A percentile compares a stretch with the other conserved stretches of the same genome.
These are phyloP conservation scores for Rhodotorula sp. DNA, from an alignment of 1,284 basidiomycete species.

Conservation along the genomic window DNA sequence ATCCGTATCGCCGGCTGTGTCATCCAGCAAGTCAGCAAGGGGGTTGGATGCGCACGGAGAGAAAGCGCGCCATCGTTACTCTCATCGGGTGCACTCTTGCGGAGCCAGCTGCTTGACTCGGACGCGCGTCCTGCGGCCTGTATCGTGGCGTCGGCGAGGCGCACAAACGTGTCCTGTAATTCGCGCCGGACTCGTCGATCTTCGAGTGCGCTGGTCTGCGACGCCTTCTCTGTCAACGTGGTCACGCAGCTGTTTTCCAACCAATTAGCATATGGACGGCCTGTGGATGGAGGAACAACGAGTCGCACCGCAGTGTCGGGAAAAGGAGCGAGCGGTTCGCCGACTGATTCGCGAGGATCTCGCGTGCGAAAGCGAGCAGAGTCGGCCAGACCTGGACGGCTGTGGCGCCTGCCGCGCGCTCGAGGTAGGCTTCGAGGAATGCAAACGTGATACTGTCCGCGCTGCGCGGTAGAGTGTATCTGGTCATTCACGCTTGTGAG, in stretches of 20 bases:
- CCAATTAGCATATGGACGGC: no score
- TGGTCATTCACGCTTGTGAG: no score
- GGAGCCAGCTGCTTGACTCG: constrained; percentile 77
- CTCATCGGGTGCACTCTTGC: constrained; percentile 64
- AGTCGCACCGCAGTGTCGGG: constrained; percentile 66
- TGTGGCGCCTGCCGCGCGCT: constrained; percentile 78
- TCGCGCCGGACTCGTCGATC: constrained; percentile 87
- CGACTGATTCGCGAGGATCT: constrained; percentile 64
- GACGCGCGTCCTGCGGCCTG: constrained; percentile 70
- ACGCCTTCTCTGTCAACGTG: constrained; percentile 76
- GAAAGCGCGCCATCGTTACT: constrained; percentile 21
- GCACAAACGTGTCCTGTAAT: constrained; percentile 82
- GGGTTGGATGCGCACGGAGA: neutral
- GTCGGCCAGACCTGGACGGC: constrained; percentile 89
- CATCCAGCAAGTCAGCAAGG: no score
- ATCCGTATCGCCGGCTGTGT: constrained; percentile 23
- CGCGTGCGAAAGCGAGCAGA: constrained; percentile 73
- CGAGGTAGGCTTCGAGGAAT: constrained; percentile 87
- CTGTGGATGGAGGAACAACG: no score
- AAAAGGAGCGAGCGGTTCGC: constrained; percentile 72
- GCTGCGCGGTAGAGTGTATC: neutral
- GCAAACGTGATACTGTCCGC: constrained; percentile 59
- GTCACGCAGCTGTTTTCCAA: constrained; percentile 66
- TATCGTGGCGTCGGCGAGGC: constrained; percentile 79
- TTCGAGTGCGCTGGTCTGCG: constrained; percentile 83